Evolutionary conservation across 179 eudicot species (phyloP), one percentile per base, ranked within the genome.

Genomic region (Spinacia oleracea): DNA sequence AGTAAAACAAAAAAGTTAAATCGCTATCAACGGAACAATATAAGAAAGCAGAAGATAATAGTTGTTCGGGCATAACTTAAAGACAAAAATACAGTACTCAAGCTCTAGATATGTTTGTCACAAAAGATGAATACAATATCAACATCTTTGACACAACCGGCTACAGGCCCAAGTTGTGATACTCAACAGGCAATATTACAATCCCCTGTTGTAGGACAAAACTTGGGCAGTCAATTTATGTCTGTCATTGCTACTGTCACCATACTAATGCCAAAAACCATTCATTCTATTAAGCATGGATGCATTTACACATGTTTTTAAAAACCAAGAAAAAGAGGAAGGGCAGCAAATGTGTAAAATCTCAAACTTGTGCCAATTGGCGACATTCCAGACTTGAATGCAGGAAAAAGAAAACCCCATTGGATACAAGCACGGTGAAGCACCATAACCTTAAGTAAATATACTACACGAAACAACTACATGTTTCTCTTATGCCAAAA

Each of bases 241-340:
- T n/a, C 15, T 16, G 25, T 20, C 77, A 59, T 43, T 51, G 55
- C n/a, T 65, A 18, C 15, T 64, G 51, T 38, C 20, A 51, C 43
- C 75, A 72, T 69, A 69, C 53, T 23, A n/a, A 42, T 9, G 73
- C 53, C 34, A 34, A 50, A 70, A 29, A 48, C 60, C 23, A 71
- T 8, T 27, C 5, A 2, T 29, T 46, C 59, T 34, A 32, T 20
- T 20, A 53, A n/a, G 32, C 62, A 40, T 59, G 53, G n/a, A 58
- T 12, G 40, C 38, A 21, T 74, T 58, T 74, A 75, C 55, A 60
- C 50, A 65, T 6, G 53, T 6, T 42, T 10, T 27, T 27, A 16
- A 27, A 43, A 23, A n/a, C 71, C 40, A 42, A 8, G 64, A 11
- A 35, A 56, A 74, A 40, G 7, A 40, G 11, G 46, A 59, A 18